Evolutionary conservation across 352 stramenopile genomes (phyloP).

Genomic region (Pythium periplocum): DNA sequence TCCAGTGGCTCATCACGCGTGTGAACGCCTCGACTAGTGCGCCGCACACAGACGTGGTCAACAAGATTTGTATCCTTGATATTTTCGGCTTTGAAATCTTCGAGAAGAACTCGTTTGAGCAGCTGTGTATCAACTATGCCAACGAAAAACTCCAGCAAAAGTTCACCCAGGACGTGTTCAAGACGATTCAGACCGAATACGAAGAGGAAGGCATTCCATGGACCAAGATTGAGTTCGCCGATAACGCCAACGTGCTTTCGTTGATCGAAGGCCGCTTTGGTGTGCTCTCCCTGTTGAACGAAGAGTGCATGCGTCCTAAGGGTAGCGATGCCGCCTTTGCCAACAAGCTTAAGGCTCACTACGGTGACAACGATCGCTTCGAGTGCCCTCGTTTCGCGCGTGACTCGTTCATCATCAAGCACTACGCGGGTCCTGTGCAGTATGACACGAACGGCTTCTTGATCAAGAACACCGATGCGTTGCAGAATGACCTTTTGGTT

Average conservation of each 20-base stretch:
- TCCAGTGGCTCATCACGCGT: constrained; percentile 94
- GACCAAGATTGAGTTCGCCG: constrained; percentile 87
- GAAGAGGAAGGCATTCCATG: constrained; percentile 93
- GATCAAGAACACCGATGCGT: constrained; percentile 96
- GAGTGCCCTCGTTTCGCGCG: constrained; percentile 74
- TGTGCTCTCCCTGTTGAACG: constrained; percentile 92
- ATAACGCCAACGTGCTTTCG: constrained; percentile 90
- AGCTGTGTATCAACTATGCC: constrained; percentile 96
- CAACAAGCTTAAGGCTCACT: constrained; percentile 86
- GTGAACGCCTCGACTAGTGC: constrained; percentile 79
- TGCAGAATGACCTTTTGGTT: constrained; percentile 91
- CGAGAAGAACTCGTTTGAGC: constrained; percentile 95
- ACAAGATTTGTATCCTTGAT: constrained; percentile 92
- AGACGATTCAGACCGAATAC: constrained; percentile 94
- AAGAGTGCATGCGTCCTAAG: constrained; percentile 89
- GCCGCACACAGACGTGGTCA: constrained; percentile 35
- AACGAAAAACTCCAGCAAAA: constrained; percentile 95
- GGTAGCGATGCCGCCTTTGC: constrained; percentile 82
- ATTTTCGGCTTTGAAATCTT: constrained; percentile 99
- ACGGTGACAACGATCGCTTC: constrained; percentile 86
- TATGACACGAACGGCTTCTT: constrained; percentile 94
- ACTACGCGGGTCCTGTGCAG: constrained; percentile 94
- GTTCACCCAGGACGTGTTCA: constrained; percentile 94
- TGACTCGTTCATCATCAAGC: constrained; percentile 92
- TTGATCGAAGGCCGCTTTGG: constrained; percentile 86